Conservation (phyloP, 2,329 filamentous ascomycete species). For the Saccharata proteae region DNA sequence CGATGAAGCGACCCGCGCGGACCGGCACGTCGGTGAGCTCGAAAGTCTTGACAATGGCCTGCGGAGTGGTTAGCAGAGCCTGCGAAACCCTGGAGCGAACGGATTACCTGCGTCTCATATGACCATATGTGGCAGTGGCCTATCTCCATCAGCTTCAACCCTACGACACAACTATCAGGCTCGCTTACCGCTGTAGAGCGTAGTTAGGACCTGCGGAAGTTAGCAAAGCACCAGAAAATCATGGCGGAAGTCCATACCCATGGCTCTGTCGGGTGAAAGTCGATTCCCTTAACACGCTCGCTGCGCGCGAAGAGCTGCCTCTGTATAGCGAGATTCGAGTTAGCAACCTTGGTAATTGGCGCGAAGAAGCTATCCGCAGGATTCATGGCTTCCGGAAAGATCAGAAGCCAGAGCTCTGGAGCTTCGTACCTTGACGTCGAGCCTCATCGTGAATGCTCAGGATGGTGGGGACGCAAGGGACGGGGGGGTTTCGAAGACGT, state of each 20-base stretch:
- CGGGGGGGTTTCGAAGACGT: slow-evolving; percentile 25
- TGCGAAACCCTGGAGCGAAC: neutral
- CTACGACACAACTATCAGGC: slow-evolving; percentile 12
- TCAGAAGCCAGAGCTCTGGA: no score
- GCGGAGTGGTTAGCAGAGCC: slow-evolving; percentile 13
- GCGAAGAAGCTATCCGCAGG: neutral
- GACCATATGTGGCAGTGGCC: slow-evolving; percentile 99
- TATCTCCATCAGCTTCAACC: slow-evolving; percentile 27
- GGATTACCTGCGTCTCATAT: slow-evolving; percentile 67
- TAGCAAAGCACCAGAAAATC: slow-evolving; percentile 13
- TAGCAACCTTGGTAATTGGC: slow-evolving; percentile 18
- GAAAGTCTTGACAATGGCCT: slow-evolving; percentile 94
- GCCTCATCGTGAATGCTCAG: slow-evolving; percentile 25
- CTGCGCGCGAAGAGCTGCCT: slow-evolving; percentile 77
- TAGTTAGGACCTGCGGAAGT: slow-evolving; percentile 58
- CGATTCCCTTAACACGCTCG: slow-evolving; percentile 85
- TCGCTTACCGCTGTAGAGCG: slow-evolving; percentile 88
- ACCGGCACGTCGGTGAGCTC: slow-evolving; percentile 98
- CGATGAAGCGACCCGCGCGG: slow-evolving; percentile 88
- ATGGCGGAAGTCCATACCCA: slow-evolving; percentile 48
- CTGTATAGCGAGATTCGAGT: slow-evolving; percentile 37
- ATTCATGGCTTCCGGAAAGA: no score
- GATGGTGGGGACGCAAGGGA: slow-evolving; percentile 15
- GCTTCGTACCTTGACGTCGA: slow-evolving; percentile 35
- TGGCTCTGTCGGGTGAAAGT: slow-evolving; percentile 94